Evolutionary conservation across 1,284 basidiomycete genomes (phyloP).

Genomic region (Microbotryum scabiosae): DNA sequence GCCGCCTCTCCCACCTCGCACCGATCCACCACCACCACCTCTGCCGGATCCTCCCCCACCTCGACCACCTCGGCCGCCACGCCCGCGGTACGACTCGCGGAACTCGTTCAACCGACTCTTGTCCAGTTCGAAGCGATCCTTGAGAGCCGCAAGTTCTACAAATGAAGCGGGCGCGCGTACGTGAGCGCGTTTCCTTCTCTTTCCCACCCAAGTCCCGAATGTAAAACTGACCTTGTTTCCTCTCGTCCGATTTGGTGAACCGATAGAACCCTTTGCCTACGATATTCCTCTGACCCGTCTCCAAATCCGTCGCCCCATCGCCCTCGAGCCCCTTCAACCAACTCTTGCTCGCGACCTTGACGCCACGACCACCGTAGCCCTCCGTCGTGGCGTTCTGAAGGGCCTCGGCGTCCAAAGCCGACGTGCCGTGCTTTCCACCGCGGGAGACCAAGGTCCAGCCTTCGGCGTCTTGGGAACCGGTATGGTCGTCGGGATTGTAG

Average conservation of each 20-base stretch:
- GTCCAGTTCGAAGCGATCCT: constrained; percentile 26
- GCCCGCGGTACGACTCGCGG: too few species aligned
- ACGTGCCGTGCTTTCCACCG: constrained; percentile 28
- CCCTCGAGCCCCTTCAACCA: constrained; percentile 2
- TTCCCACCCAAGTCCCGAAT: not conserved
- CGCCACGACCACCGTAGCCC: constrained; percentile 23
- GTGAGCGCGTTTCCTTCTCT: too few species aligned
- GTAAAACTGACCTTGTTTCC: constrained; percentile 15
- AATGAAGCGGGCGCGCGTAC: not conserved
- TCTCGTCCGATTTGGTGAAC: constrained; percentile 18
- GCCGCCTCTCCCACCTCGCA: too few species aligned
- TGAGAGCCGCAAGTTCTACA: constrained; percentile 22
- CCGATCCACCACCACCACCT: too few species aligned
- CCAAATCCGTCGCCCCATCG: constrained; percentile 2
- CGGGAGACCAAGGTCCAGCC: constrained; percentile 27
- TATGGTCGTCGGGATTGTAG: constrained; percentile 23
- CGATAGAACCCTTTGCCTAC: constrained; percentile 32
- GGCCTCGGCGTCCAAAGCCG: constrained; percentile 15
- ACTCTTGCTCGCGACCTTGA: constrained; percentile 26
- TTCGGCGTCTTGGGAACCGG: constrained; percentile 6
- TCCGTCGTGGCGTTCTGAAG: constrained; percentile 2
- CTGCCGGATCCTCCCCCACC: too few species aligned
- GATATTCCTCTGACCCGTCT: constrained; percentile 25
- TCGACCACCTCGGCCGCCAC: too few species aligned
- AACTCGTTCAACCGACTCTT: constrained; percentile 2